Base-by-base conservation (phyloP, 2,329 filamentous ascomycete species). In the Camptophora hylomeconis region DNA sequence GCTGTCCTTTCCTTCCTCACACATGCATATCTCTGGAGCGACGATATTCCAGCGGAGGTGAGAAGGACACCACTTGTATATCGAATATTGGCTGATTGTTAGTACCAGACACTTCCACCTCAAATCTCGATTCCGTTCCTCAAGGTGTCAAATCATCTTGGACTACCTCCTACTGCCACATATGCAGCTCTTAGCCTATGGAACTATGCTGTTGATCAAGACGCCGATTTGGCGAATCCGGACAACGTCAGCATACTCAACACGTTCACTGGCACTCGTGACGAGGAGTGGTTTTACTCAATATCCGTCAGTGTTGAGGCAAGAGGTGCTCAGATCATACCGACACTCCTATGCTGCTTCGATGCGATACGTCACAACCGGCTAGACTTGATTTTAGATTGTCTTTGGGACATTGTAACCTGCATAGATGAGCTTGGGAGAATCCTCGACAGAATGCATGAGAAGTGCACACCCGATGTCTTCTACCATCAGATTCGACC, bases 1-100 rank as follows among this genome's bases (percentile, higher is more conserved):
- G 65, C 73, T 2, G 61, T 87, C 3, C 62, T 92, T 18, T 72
- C 68, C 0, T 86, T 86, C 47, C 61, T 92, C 24, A 68, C 77
- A 1, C 82, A 93, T 50, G 74, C 72, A 4, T 87, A 92, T 49
- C 72, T 92, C 11, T 93, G 84, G 84, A 81, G 82, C 29, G 80
- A 76, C 11, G 67, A 78, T 15, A 64, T 58, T 26, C 77, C 82
- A 1, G 60, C 66, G 29, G 76, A 86, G 48, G 79, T 81, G 46
- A 33, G 38, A n/a, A n/a, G n/a, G n/a, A n/a, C 26, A 6, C 3
- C 16, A 14, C 3, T 19, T 23, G 12, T 13, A 11, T 9, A 18
- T 9, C 10, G 10, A 19, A 16, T 19, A 13, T 11, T 5, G 20
- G 17, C 31, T 37, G 26, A 36, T 21, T 17, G 3, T 17, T 3